Conservation (phyloP, 495 filamentous ascomycete species). For the Penicillium tannophilum region DNA sequence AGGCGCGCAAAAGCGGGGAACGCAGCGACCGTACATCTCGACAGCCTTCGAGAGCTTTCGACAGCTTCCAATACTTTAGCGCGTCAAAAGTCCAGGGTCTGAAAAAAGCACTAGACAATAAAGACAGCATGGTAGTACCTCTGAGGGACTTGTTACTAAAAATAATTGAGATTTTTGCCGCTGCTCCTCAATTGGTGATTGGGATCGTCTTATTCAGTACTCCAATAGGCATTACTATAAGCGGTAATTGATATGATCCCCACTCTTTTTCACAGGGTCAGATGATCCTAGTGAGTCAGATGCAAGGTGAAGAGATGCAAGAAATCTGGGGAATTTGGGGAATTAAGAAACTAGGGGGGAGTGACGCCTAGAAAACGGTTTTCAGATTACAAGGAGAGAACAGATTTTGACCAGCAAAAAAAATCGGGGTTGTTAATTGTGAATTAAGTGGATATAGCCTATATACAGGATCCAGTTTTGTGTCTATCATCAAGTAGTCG, state of each 20-base stretch:
- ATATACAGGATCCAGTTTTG: background rate
- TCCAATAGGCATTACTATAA: background rate
- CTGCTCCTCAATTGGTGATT: background rate
- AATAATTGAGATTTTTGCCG: background rate
- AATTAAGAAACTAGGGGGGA: background rate
- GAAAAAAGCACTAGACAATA: background rate
- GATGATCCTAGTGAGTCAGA: background rate
- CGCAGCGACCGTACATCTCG: background rate
- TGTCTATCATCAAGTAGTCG: background rate
- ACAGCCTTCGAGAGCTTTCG: background rate
- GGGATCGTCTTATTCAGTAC: background rate
- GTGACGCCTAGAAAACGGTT: background rate
- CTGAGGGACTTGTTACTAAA: background rate
- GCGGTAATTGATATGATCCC: background rate
- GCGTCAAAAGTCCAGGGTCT: background rate
- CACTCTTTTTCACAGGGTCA: background rate
- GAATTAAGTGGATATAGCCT: background rate
- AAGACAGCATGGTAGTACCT: background rate
- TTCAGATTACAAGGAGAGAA: background rate
- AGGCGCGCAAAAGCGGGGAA: background rate
- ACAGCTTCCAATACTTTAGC: background rate
- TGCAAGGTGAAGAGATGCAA: background rate
- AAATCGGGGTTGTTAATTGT: background rate
- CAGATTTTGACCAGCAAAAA: background rate
- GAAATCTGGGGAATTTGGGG: background rate